phyloP scores from a whole-genome alignment of 768 basidiomycete species.

The Mycena vulgaris region DNA sequence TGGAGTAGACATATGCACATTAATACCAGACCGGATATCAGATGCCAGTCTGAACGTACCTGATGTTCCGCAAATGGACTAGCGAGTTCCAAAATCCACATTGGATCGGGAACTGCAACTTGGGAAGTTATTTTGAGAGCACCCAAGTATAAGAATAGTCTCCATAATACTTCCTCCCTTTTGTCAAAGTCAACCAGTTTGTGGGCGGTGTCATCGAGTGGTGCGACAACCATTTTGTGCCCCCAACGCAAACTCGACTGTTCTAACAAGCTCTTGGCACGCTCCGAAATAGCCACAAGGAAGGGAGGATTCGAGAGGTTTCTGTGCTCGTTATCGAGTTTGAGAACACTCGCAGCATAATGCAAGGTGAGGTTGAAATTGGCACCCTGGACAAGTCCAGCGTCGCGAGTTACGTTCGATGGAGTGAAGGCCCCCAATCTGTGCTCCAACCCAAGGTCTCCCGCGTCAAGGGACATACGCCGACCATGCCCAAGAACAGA shows the following conservation, averaged over 20 bases:
- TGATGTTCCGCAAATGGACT: not conserved
- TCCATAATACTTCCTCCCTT: not conserved
- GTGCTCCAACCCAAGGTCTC: not conserved
- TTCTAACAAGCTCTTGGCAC: not conserved
- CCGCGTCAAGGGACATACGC: no score
- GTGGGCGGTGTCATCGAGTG: not conserved
- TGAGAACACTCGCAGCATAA: not conserved
- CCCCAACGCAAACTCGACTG: slow-evolving; percentile 5
- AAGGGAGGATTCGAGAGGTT: not conserved
- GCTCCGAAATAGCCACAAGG: not conserved
- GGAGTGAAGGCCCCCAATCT: not conserved
- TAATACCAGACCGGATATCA: not conserved
- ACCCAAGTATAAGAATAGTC: slow-evolving; percentile 1
- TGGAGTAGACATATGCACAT: not conserved
- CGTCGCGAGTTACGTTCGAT: not conserved
- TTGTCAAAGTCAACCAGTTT: not conserved
- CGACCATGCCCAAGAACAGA: slow-evolving; percentile 1
- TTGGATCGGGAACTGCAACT: not conserved
- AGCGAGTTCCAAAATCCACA: not conserved
- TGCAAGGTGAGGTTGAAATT: slow-evolving; percentile 5
- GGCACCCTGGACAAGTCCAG: not conserved
- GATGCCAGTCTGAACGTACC: not conserved
- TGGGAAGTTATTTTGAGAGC: not conserved
- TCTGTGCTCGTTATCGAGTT: not conserved
- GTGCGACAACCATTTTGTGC: not conserved